phyloP scores from a whole-genome alignment of 371 early-diverging fungal genomes.

The Basidiobolus meristosporus region DNA sequence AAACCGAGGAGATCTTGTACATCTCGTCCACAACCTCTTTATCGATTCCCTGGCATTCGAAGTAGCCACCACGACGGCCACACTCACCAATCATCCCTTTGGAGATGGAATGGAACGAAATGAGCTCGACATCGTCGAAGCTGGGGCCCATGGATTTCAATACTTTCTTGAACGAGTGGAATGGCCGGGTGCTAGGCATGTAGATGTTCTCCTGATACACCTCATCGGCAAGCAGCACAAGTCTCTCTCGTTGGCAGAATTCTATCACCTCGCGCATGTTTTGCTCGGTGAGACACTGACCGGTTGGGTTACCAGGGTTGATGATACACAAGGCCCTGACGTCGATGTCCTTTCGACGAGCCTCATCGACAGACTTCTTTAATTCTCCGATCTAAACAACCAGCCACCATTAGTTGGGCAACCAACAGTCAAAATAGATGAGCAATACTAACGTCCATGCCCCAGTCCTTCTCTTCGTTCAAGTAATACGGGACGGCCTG shows the following conservation, averaged over 20 bases:
- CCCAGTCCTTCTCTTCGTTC: slow-evolving; percentile 72
- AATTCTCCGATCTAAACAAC: slow-evolving; percentile 23
- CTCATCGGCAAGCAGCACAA: slow-evolving; percentile 89
- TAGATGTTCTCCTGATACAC: slow-evolving; percentile 95
- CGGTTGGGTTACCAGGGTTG: slow-evolving; percentile 97
- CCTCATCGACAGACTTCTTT: slow-evolving; percentile 29
- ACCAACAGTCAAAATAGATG: neutral
- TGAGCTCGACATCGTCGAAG: slow-evolving; percentile 52
- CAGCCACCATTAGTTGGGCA: too few species aligned
- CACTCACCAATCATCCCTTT: slow-evolving; percentile 98
- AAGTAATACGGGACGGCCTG: slow-evolving; percentile 80
- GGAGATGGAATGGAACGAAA: slow-evolving; percentile 90
- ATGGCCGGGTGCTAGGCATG: slow-evolving; percentile 55
- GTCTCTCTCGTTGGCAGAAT: slow-evolving; percentile 63
- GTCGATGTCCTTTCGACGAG: slow-evolving; percentile 53
- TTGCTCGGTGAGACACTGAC: slow-evolving; percentile 60
- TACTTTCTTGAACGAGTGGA: slow-evolving; percentile 89
- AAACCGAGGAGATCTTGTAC: slow-evolving; percentile 84
- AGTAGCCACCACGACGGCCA: slow-evolving; percentile 93
- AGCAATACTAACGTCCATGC: slow-evolving; percentile 24
- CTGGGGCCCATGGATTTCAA: slow-evolving; percentile 43
- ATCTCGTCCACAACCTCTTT: slow-evolving; percentile 52
- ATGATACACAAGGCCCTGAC: slow-evolving; percentile 89
- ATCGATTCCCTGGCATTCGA: slow-evolving; percentile 78
- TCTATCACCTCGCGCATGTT: slow-evolving; percentile 75